Evolutionary conservation across 1,284 basidiomycete species (phyloP), one percentile per base, ranked within the genome.

Genomic region (Leucoagaricus sp.): DNA sequence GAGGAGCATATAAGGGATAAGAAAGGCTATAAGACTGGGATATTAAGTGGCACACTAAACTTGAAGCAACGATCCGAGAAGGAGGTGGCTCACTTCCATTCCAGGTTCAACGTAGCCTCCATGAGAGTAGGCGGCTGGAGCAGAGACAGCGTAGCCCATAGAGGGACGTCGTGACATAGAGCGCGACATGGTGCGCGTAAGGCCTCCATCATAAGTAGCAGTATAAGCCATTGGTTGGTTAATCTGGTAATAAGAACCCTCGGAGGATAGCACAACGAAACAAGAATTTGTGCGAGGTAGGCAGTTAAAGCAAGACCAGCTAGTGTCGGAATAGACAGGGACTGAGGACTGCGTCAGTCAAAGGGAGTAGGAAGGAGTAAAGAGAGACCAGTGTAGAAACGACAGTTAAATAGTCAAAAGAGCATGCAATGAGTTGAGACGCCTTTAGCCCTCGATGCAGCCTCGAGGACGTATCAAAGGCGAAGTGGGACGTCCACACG

Each of bases 1-100:
- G 53, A 41, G 58, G 46, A 66, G 64, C 69, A 55, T 72, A 73
- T 19, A 66, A 64, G 26, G 64, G 64, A 57, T 72, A 73, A 3
- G 68, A 64, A 41, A 58, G 60, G 36, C 60, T 60, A 38, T 47
- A n/a, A 46, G 64, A 67, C 65, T 66, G 41, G 12, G 38, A n/a
- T 13, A 42, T 44, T 25, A 40, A 46, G 48, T 31, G 31, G 4
- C 12, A 38, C 17, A n/a, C 5, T 38, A 8, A 54, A 17, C 48
- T 44, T 33, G 49, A 53, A 17, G 23, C n/a, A 19, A 7, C 21
- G 10, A 36, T 15, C 34, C 23, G n/a, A 31, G 17, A 2, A 17
- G 26, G 21, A 13, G 19, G 12, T 34, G 7, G 21, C 48, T 49
- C 49, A 48, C 57, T 19, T 62, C 56, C 28, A 64, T 55, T 3